Evolutionary conservation across 495 filamentous ascomycete genomes (phyloP), one percentile per base, ranked within the genome.

Genomic region (Annulohypoxylon stygium): DNA sequence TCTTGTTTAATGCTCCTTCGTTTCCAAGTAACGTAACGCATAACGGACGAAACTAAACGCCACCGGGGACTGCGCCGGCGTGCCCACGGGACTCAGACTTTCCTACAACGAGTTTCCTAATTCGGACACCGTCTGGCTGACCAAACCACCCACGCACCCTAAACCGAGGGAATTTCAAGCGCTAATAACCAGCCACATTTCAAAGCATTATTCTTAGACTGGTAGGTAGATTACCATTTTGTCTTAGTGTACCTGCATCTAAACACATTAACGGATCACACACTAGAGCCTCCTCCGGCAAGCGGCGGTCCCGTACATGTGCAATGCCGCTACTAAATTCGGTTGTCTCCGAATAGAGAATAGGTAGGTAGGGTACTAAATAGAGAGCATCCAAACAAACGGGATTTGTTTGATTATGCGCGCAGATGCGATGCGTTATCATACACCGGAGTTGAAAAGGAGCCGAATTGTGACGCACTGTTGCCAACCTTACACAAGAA

Each of bases 1-100:
- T 11, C 25, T 33, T 58, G 30, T 51, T 37, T 63, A 48, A 41
- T 60, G 37, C 37, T 60, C 57, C 36, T 41, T 60, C 36, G 54
- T 41, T 51, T 67, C 41, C 20, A 14, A 43, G 33, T 60, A 61
- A 61, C 65, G 25, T 50, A 68, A 53, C 65, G 65, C 43, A 57
- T 58, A 37, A 41, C 45, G 43, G 25, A 25, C 45, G 43, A 47
- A 33, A 43, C 43, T 26, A 41, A 50, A 37, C 25, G 48, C 58
- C 39, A 39, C 58, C 36, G 18, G 36, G 54, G 45, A 54, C 66
- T 54, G n/a, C 48, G 37, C 47, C 47, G 36, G 66, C 25, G 57
- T 16, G n/a, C 61, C 45, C 58, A 60, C 20, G 57, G 36, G 36
- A 60, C 9, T n/a, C 14, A 14, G 25, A 60, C 36, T 20, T 47